phyloP scores from a whole-genome alignment of 257 asterid species.

The Nicotiana knightiana region DNA sequence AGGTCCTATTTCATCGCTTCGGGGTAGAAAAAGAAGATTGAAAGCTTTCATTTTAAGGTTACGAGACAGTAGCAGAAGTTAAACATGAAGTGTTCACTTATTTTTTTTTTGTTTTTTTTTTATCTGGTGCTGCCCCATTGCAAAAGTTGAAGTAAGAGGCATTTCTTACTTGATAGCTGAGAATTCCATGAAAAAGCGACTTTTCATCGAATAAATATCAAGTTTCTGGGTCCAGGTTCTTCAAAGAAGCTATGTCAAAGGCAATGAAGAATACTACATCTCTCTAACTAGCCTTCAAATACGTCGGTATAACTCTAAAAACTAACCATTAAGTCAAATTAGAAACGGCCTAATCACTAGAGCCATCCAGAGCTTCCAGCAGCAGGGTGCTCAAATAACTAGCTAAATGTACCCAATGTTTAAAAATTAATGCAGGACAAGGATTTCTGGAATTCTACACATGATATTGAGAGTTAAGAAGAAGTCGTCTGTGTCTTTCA shows the following conservation, averaged over 20 bases:
- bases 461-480: background rate
- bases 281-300: background rate
- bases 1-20: too few species aligned
- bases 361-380: background rate
- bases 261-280: background rate
- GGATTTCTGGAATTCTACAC: background rate
- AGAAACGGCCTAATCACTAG: background rate
- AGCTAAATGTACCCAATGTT: too few species aligned
- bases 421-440: background rate
- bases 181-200: background rate
- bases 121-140: background rate
- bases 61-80: too few species aligned
- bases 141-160: background rate
- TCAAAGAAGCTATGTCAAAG: too few species aligned
- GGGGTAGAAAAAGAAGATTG: too few species aligned
- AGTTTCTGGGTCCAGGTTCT: too few species aligned
- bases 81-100: too few species aligned
- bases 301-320: background rate
- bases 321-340: background rate
- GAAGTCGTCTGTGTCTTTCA: background rate
- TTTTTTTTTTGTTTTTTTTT: too few species aligned
- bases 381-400: too few species aligned
- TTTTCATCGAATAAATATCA: too few species aligned
- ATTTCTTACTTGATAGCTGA: background rate
- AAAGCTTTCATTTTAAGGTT: too few species aligned